Evolutionary conservation across 1,139 yeast genomes (phyloP).

Genomic region (Ogataea hybrid): DNA sequence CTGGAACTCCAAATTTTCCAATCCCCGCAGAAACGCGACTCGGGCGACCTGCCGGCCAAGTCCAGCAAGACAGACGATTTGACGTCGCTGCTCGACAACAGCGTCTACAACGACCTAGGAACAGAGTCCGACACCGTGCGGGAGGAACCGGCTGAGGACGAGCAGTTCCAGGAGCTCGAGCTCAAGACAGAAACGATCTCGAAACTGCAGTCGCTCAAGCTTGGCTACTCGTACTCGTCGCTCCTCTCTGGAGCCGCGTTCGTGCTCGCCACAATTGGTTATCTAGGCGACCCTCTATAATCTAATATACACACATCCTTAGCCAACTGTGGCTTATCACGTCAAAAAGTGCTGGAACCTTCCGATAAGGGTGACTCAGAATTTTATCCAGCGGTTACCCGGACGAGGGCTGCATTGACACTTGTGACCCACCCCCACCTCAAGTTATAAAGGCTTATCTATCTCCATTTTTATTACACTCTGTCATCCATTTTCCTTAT

Average conservation of each 20-base stretch:
- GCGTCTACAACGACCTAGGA: conserved; percentile 48
- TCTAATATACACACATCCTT: conserved; percentile 1
- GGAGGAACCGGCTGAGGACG: conserved; percentile 32
- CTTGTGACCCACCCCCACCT: conserved; percentile 10
- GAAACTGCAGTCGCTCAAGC: conserved; percentile 35
- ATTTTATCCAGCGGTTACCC: conserved; percentile 4
- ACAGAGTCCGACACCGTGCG: conserved; percentile 30
- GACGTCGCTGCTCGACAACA: conserved; percentile 45
- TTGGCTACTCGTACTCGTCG: conserved; percentile 38
- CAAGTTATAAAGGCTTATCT: conserved; percentile 6
- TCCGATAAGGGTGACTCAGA: conserved; percentile 10
- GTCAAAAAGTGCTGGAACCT: conserved; percentile 4
- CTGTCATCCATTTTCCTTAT: neutral
- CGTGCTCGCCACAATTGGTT: conserved; percentile 45
- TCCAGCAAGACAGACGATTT: conserved; percentile 27
- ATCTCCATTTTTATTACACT: neutral
- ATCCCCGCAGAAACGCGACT: conserved; percentile 8
- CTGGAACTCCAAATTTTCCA: conserved; percentile 26
- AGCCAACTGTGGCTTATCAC: conserved; percentile 7
- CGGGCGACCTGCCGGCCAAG: neutral
- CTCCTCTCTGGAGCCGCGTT: conserved; percentile 44
- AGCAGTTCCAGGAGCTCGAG: conserved; percentile 42
- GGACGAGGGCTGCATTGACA: conserved; percentile 5
- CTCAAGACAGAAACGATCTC: conserved; percentile 40
- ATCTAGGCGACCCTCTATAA: conserved; percentile 43